Percentiles rank a stretch among this genome's conserved stretches.
phyloP scores from a whole-genome alignment of 257 asterid genomes.

The Salvia rosmarinus region DNA sequence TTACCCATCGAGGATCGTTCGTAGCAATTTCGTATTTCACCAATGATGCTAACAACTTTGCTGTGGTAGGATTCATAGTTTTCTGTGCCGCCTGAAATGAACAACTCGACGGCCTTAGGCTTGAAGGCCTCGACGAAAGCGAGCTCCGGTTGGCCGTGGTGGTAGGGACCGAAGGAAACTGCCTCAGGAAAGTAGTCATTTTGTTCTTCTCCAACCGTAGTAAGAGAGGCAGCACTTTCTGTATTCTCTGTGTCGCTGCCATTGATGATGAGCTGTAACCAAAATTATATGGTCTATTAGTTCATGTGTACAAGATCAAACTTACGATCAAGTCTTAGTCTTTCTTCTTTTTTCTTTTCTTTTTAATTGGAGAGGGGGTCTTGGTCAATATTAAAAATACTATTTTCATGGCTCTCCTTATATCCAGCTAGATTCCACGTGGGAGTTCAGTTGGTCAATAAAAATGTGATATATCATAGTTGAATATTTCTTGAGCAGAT shows the following conservation, averaged over 20 bases:
- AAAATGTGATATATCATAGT: too few species aligned
- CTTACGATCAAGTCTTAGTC: too few species aligned
- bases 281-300: too few species aligned
- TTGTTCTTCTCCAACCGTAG: background rate
- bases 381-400: too few species aligned
- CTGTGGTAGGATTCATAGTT: background rate
- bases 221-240: background rate
- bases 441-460: too few species aligned
- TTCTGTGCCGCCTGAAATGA: background rate
- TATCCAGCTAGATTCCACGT: too few species aligned
- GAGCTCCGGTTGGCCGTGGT: background rate
- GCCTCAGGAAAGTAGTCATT: background rate
- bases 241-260: background rate
- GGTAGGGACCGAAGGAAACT: background rate
- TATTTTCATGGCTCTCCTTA: too few species aligned
- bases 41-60: background rate
- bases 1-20: background rate
- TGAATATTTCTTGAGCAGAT: too few species aligned
- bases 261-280: background rate
- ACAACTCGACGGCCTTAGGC: background rate
- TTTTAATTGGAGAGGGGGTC: too few species aligned
- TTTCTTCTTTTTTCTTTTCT: too few species aligned
- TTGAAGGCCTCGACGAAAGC: background rate
- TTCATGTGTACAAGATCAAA: too few species aligned
- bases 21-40: background rate